Conservation (phyloP, 2,329 filamentous ascomycete genomes). For the Akanthomyces muscarius region DNA sequence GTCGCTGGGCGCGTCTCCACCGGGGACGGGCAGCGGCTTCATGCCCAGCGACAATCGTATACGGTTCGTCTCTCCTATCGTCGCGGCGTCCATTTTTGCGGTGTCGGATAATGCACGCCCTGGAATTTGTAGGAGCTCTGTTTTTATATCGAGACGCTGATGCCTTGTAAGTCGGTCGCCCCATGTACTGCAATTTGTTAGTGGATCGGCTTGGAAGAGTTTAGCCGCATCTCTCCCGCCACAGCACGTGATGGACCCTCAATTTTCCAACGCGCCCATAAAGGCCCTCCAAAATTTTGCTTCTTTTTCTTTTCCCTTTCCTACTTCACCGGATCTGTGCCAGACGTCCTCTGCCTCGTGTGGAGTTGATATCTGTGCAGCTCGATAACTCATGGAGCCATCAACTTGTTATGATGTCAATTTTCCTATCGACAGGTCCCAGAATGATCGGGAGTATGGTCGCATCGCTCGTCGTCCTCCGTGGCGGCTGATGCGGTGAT, state of each 20-base stretch:
- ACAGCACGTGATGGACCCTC: constrained; percentile 18
- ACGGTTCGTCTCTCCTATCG: constrained; percentile 91
- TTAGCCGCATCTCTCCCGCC: constrained; percentile 19
- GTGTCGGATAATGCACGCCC: neutral
- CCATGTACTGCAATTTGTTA: neutral
- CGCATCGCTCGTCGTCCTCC: constrained; percentile 62
- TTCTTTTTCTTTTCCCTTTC: constrained; percentile 32
- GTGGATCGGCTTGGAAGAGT: neutral
- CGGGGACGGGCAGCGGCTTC: constrained; percentile 82
- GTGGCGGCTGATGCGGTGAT: constrained; percentile 59
- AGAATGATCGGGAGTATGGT: constrained; percentile 64
- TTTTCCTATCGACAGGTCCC: constrained; percentile 93
- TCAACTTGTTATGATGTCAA: constrained; percentile 70
- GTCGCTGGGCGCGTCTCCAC: constrained; percentile 50
- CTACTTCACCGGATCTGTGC: constrained; percentile 73
- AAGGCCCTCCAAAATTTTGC: constrained; percentile 33
- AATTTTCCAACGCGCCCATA: constrained; percentile 3
- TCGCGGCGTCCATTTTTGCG: constrained; percentile 58
- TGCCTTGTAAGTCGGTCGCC: constrained; percentile 13
- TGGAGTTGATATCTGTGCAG: constrained; percentile 78
- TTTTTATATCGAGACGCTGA: neutral
- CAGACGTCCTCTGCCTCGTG: constrained; percentile 63
- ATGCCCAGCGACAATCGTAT: constrained; percentile 85
- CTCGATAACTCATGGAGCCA: constrained; percentile 85
- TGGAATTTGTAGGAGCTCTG: neutral